Evolutionary conservation across 106 monocot genomes (phyloP).

Genomic region (Acanthochlamys bracteata): DNA sequence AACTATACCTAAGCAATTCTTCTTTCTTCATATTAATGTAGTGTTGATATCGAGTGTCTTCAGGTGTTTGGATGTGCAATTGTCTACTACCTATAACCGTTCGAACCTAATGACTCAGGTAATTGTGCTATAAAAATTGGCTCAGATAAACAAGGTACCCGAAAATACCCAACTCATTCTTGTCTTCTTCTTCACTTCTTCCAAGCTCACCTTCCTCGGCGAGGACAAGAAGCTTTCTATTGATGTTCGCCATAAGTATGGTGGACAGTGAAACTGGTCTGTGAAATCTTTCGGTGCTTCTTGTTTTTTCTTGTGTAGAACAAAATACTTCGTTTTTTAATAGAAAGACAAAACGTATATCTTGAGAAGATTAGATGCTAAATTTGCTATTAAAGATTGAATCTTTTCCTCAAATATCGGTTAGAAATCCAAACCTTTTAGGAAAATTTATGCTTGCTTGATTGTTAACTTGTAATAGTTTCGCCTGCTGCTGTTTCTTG

Average conservation of each 20-base stretch:
- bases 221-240: slow-evolving; percentile 56
- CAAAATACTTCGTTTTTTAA: not conserved
- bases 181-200: slow-evolving; percentile 85
- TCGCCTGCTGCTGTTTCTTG: not conserved
- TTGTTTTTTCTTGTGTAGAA: not conserved
- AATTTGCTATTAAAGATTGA: too few relatives aligned
- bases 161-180: too few relatives aligned
- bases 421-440: too few relatives aligned
- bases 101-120: too few relatives aligned
- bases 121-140: too few relatives aligned
- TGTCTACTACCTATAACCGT: too few relatives aligned
- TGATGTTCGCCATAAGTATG: slow-evolving; percentile 75
- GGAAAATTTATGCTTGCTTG: not conserved
- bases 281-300: slow-evolving; percentile 1
- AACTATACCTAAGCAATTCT: too few relatives aligned
- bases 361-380: not conserved
- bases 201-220: slow-evolving; percentile 67
- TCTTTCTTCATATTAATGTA: too few relatives aligned
- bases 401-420: too few relatives aligned
- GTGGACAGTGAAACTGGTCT: slow-evolving; percentile 92
- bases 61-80: too few relatives aligned
- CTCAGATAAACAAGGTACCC: too few relatives aligned
- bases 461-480: not conserved
- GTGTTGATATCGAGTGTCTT: too few relatives aligned
- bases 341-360: not conserved